A percentile compares a stretch with the other conserved stretches of the same genome.
Evolutionary conservation across 2,329 filamentous ascomycete species (phyloP).

Genomic region (Stachybotrys chlorohalonatus): DNA sequence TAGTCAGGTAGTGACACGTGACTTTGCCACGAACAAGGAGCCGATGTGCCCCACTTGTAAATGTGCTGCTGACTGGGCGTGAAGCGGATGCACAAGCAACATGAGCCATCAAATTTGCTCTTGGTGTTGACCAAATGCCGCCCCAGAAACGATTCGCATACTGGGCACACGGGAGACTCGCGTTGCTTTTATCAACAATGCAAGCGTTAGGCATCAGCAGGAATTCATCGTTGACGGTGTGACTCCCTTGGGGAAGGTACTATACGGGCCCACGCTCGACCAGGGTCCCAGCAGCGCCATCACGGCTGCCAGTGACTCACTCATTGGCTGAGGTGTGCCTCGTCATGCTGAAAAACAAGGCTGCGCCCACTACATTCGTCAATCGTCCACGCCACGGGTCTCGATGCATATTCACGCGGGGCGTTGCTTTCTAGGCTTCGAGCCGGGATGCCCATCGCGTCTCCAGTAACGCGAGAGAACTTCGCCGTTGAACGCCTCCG

Average conservation of each 20-base stretch:
- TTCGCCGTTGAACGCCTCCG: background rate
- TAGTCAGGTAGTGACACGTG: slow-evolving; percentile 22
- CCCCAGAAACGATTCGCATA: background rate
- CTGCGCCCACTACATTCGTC: slow-evolving; percentile 9
- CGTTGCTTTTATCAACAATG: background rate
- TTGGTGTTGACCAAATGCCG: background rate
- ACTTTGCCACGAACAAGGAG: slow-evolving; percentile 6
- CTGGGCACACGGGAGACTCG: background rate
- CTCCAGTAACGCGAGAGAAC: background rate
- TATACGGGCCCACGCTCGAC: background rate
- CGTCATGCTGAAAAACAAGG: slow-evolving; percentile 8
- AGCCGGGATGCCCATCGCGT: background rate
- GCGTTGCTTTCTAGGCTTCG: background rate
- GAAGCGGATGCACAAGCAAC: background rate
- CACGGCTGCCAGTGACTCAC: slow-evolving; percentile 1
- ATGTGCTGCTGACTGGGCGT: background rate
- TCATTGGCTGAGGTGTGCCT: background rate
- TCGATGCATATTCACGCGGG: background rate
- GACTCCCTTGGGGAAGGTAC: background rate
- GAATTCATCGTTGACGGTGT: background rate
- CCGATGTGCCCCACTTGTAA: slow-evolving; percentile 5
- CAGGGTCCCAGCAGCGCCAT: background rate
- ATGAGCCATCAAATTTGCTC: background rate
- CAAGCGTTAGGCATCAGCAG: background rate
- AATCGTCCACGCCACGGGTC: background rate